Percentiles rank a stretch among this genome's conserved stretches.
Evolutionary conservation across 495 filamentous ascomycete species (phyloP).

Genomic region (Xylaria grammica): DNA sequence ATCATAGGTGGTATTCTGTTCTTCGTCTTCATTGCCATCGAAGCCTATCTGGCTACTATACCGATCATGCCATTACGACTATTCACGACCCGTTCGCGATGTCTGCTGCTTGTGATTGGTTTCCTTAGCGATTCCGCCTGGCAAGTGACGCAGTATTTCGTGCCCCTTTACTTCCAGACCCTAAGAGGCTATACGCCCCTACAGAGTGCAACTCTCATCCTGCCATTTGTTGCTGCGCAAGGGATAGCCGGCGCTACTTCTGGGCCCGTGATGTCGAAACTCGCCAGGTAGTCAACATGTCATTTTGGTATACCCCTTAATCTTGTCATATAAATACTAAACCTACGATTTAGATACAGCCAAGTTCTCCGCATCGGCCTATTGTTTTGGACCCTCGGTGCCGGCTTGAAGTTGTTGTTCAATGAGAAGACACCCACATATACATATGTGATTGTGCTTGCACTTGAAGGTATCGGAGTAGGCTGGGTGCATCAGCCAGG

Average conservation of each 20-base stretch:
- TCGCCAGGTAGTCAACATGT: constrained; percentile 22
- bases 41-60: constrained; percentile 62
- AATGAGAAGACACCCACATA: constrained; percentile 51
- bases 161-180: constrained; percentile 56
- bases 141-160: constrained; percentile 57
- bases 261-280: constrained; percentile 60
- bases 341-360: constrained; percentile 13
- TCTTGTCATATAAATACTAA: neutral
- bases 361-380: constrained; percentile 18
- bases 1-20: constrained; percentile 54
- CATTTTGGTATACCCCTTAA: constrained; percentile 8
- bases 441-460: constrained; percentile 58
- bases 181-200: constrained; percentile 43
- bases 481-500: constrained; percentile 65
- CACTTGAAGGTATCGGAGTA: constrained; percentile 59
- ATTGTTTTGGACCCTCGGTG: constrained; percentile 44
- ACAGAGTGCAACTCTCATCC: constrained; percentile 52
- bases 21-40: constrained; percentile 57
- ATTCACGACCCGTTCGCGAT: constrained; percentile 59
- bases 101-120: constrained; percentile 61
- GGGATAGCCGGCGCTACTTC: constrained; percentile 56
- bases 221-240: constrained; percentile 61
- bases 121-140: constrained; percentile 65
- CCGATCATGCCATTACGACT: constrained; percentile 62
- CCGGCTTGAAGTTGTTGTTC: constrained; percentile 60